Base-by-base conservation (phyloP, 2,329 filamentous ascomycete species). In the Stemphylium vesicarium region DNA sequence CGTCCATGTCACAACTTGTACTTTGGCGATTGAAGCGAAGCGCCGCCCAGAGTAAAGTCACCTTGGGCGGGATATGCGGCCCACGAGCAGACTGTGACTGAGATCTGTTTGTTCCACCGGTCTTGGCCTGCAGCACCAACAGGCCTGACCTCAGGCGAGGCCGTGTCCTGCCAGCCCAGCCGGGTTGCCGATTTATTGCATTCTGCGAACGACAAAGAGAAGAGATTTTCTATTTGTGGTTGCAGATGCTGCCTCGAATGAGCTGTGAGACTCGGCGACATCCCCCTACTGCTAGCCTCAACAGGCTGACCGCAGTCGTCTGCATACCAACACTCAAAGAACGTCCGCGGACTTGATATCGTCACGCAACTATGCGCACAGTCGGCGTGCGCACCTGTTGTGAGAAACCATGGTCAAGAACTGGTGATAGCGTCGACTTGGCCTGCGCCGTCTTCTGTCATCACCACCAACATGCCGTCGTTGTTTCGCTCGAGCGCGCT, bases 301-400 rank as follows among this genome's bases (percentile, higher is more conserved):
- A 46, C 45, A 54, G 46, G 56, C 50, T 51, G 40, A 32, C 35
- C 36, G 24, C 48, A 59, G 56, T 59, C 60, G 60, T 54, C 44
- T 37, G 61, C 59, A 50, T 47, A 42, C 22, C 22, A 24, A 24
- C 22, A 24, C 22, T 24, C 22, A 24, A 24, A 24, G 22, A 24
- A 24, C 22, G 6, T 8, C 22, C 22, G 7, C 22, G 5, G 5
- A 24, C 22, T 24, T 24, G 22, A 24, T 24, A 24, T 24, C 22
- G 7, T 24, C 22, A 24, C 22, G 4, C 22, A 24, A 24, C 22
- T 7, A 24, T 24, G 22, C 22, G 22, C 22, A 24, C 22, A 24
- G 22, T 24, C 26, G 11, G 26, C 26, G 26, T 29, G 26, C 9
- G 26, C 20, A 12, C 45, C 13, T 18, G 36, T 15, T 16, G 18